Percentiles rank a stretch among this genome's conserved stretches.
Conservation (phyloP, 2,329 filamentous ascomycete species). For the Colletotrichum horii region DNA sequence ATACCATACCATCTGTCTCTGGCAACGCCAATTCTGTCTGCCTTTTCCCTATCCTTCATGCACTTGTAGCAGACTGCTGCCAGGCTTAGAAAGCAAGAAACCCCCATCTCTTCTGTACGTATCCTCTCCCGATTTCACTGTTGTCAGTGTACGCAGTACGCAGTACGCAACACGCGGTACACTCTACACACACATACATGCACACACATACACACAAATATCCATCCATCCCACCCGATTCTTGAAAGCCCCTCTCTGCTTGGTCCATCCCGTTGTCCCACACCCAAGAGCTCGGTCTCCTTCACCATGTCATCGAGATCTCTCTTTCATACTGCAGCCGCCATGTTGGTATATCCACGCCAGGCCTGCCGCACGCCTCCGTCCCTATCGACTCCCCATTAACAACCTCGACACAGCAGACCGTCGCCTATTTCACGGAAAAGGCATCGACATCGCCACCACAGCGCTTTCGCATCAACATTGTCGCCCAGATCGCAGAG, state of each 20-base stretch:
- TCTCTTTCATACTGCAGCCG: slow-evolving; percentile 8
- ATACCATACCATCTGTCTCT: not conserved
- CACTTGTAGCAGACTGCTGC: not conserved
- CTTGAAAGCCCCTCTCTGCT: slow-evolving; percentile 19
- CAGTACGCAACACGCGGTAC: not conserved
- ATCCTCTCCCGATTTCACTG: slow-evolving; percentile 1
- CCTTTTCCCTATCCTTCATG: slow-evolving; percentile 13
- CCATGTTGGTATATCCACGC: slow-evolving; percentile 23
- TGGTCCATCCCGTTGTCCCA: slow-evolving; percentile 23
- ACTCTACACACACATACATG: not conserved
- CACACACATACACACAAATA: not conserved
- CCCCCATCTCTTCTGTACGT: slow-evolving; percentile 9
- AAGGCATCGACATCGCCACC: not conserved
- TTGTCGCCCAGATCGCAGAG: not conserved
- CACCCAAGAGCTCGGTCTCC: slow-evolving; percentile 23
- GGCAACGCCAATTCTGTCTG: not conserved
- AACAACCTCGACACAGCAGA: not conserved
- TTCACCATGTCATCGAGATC: slow-evolving; percentile 25
- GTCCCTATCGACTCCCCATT: not conserved
- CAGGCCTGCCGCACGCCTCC: slow-evolving; percentile 11
- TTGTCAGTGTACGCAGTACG: not conserved
- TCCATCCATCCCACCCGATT: slow-evolving; percentile 15
- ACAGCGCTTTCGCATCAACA: not conserved
- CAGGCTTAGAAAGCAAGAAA: slow-evolving; percentile 6
- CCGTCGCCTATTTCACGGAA: not conserved